Conservation (phyloP, 202 grass and related monocot genomes). For the Panicum virgatum region DNA sequence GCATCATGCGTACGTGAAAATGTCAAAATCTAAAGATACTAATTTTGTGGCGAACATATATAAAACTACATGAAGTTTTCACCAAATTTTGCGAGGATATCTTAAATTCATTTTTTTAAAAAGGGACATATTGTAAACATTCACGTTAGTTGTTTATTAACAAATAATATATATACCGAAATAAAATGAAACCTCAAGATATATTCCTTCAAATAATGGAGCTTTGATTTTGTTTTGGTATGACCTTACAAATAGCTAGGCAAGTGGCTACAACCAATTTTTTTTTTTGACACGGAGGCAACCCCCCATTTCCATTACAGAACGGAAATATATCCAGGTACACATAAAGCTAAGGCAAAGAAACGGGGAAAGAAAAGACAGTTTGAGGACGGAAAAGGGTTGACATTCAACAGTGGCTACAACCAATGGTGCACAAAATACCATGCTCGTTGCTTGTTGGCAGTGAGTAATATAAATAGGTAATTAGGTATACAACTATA, state of each 20-base stretch:
- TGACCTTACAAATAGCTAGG: background rate
- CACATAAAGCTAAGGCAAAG: no score
- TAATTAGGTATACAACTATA: background rate
- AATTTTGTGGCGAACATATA: background rate
- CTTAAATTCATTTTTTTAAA: background rate
- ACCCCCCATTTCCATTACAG: no score
- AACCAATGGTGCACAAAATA: background rate
- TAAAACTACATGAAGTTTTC: background rate
- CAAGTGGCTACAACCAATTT: background rate
- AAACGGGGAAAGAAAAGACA: no score
- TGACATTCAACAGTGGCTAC: no score
- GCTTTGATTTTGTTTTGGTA: background rate
- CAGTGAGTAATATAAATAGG: background rate
- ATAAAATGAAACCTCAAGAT: background rate
- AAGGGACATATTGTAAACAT: background rate
- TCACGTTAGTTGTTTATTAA: background rate
- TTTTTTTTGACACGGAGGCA: no score
- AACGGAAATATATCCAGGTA: no score
- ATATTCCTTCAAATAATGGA: background rate
- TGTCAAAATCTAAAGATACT: background rate
- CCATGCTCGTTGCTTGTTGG: background rate
- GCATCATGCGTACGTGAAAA: slow-evolving; percentile 43
- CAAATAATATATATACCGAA: background rate
- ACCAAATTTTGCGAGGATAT: background rate
- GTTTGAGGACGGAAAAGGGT: no score